These are phyloP conservation scores for Rhizopus microsporus DNA, from an alignment of 371 early-diverging fungal genomes.

Conservation along the genomic window DNA sequence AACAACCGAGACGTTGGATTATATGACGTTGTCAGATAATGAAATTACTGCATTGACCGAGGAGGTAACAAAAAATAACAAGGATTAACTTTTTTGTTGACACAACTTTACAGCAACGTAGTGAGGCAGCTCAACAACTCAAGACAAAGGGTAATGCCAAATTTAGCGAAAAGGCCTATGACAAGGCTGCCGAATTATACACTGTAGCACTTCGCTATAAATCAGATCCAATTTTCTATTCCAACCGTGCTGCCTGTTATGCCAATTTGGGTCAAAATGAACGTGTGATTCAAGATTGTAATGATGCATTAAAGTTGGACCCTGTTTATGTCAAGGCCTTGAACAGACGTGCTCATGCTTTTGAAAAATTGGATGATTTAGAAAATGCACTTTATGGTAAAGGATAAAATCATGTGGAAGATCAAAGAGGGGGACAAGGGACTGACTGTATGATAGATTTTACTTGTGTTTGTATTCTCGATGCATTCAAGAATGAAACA, in stretches of 20 bases:
- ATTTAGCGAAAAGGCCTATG: conserved; percentile 80
- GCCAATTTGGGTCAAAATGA: conserved; percentile 71
- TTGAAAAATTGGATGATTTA: conserved; percentile 65
- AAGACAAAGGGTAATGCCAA: conserved; percentile 89
- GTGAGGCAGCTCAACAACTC: conserved; percentile 69
- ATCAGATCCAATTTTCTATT: conserved; percentile 82
- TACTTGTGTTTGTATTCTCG: conserved; percentile 90
- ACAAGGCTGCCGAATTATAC: conserved; percentile 85
- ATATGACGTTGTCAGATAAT: conserved; percentile 56
- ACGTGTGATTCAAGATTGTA: conserved; percentile 74
- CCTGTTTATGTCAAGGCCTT: conserved; percentile 83
- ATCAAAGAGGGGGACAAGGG: background rate
- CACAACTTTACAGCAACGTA: conserved; percentile 49
- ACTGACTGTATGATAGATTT: conserved; percentile 59
- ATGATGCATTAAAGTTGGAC: conserved; percentile 71
- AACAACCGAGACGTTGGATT: conserved; percentile 36
- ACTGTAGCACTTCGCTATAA: conserved; percentile 84
- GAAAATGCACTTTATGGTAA: conserved; percentile 81
- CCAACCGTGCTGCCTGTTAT: conserved; percentile 95
- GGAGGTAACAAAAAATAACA: conserved; percentile 36
- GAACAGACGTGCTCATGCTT: conserved; percentile 83
- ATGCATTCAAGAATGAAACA: conserved; percentile 86
- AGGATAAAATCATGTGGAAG: background rate
- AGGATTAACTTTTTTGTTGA: background rate
- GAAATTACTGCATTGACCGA: conserved; percentile 60